A percentile compares a stretch with the other conserved stretches of the same genome.
These are phyloP conservation scores for Rutstroemia sp. DNA, from an alignment of 2,329 filamentous ascomycete genomes.

Conservation along the genomic window DNA sequence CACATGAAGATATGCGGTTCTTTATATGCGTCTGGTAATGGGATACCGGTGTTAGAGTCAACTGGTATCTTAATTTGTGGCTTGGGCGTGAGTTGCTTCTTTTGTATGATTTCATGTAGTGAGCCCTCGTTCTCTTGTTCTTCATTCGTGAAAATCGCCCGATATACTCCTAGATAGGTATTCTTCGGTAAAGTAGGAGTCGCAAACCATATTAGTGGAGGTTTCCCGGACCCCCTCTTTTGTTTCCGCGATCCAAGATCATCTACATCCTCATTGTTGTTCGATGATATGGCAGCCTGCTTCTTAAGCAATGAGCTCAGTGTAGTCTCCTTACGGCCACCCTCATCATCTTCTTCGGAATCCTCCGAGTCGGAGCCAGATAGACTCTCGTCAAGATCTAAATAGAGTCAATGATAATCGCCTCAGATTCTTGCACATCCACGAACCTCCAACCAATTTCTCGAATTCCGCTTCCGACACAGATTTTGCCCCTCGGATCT, in stretches of 20 bases:
- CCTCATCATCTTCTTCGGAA: conserved; percentile 57
- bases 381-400: conserved; percentile 78
- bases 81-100: conserved; percentile 68
- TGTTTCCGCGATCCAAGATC: conserved; percentile 39
- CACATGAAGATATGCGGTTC: conserved; percentile 89
- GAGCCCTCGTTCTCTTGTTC: conserved; percentile 59
- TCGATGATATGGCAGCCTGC: conserved; percentile 63
- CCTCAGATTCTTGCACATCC: background rate
- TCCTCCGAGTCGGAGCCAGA: conserved; percentile 76
- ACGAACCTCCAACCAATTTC: conserved; percentile 58
- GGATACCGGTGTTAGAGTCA: conserved; percentile 49
- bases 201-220: conserved; percentile 78
- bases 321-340: conserved; percentile 55
- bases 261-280: conserved; percentile 38
- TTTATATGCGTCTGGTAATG: conserved; percentile 50
- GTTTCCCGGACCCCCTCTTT: conserved; percentile 53
- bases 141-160: conserved; percentile 65
- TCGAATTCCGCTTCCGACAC: conserved; percentile 82
- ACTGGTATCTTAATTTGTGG: conserved; percentile 39
- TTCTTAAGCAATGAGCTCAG: conserved; percentile 73
- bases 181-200: conserved; percentile 69
- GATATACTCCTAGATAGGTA: conserved; percentile 78
- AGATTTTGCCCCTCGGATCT: conserved; percentile 62
- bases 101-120: conserved; percentile 60
- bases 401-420: conserved; percentile 10